Percentiles rank a stretch among this genome's conserved stretches.
phyloP scores from a whole-genome alignment of 805 yeast genomes.

The Yarrowia hollandica region DNA sequence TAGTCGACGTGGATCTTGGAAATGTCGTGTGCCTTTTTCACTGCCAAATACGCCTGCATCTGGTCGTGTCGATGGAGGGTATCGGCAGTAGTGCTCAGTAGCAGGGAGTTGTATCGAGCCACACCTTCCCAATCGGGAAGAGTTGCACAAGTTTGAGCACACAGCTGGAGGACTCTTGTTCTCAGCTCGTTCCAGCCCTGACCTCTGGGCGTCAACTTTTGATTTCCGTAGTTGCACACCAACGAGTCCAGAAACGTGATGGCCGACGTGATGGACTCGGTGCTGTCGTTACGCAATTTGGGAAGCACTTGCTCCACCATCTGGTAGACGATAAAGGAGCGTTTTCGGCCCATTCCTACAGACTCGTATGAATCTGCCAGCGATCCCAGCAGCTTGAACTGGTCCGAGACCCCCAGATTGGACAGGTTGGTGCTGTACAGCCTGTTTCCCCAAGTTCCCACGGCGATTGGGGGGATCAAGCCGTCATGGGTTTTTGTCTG shows the following conservation, averaged over 20 bases:
- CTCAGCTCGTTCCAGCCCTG: constrained; percentile 60
- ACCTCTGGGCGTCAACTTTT: constrained; percentile 40
- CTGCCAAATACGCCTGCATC: constrained; percentile 41
- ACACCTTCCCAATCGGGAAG: constrained; percentile 50
- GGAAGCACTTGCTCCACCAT: constrained; percentile 20
- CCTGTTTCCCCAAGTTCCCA: constrained; percentile 51
- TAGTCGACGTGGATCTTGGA: constrained; percentile 43
- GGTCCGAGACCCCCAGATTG: constrained; percentile 52
- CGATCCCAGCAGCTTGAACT: constrained; percentile 62
- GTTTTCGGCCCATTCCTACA: constrained; percentile 62
- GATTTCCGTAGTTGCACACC: constrained; percentile 56
- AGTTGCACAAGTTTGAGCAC: constrained; percentile 55
- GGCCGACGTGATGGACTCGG: constrained; percentile 7
- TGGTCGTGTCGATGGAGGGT: constrained; percentile 63
- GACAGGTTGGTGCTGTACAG: constrained; percentile 49
- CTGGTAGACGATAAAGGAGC: constrained; percentile 1
- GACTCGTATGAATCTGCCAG: constrained; percentile 64
- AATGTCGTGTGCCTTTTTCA: constrained; percentile 39
- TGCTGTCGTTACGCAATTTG: constrained; percentile 6
- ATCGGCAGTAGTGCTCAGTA: constrained; percentile 57
- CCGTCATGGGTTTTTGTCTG: constrained; percentile 15
- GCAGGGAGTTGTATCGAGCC: constrained; percentile 51
- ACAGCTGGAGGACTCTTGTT: constrained; percentile 53
- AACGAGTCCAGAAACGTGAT: constrained; percentile 51
- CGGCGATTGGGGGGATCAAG: constrained; percentile 42